Evolutionary conservation across 768 basidiomycete species (phyloP).

Genomic region (Strobilomyces dryophilus): DNA sequence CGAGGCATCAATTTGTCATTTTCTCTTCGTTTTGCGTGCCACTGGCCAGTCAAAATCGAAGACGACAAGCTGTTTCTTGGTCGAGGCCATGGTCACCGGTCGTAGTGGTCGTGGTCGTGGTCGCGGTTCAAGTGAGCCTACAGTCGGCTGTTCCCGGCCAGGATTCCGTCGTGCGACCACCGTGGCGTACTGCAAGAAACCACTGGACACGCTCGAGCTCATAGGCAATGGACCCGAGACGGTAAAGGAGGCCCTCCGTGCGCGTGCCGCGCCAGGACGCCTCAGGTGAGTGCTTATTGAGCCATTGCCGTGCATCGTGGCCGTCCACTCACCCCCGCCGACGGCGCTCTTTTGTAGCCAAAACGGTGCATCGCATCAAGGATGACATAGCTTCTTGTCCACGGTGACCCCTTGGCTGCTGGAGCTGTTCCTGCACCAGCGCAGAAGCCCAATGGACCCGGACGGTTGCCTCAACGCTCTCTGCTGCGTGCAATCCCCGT

Average conservation of each 20-base stretch:
- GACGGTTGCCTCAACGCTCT: conserved; percentile 7
- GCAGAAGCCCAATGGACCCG: conserved; percentile 23
- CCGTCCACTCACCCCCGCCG: conserved; percentile 4
- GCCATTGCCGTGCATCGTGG: too few species aligned
- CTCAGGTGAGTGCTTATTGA: conserved; percentile 57
- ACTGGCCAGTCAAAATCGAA: conserved; percentile 96
- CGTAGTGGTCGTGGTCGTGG: too few species aligned
- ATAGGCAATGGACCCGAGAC: conserved; percentile 77
- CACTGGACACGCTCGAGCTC: conserved; percentile 69
- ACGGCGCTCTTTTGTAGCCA: conserved; percentile 84
- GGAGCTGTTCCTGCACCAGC: conserved; percentile 19
- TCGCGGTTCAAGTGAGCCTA: not conserved
- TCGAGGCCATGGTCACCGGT: not conserved
- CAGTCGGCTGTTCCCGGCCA: not conserved
- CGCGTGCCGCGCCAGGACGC: conserved; percentile 58
- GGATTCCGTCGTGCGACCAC: conserved; percentile 42
- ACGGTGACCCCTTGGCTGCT: conserved; percentile 36
- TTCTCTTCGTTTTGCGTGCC: not conserved
- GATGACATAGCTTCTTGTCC: conserved; percentile 84
- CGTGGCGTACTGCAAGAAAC: conserved; percentile 83
- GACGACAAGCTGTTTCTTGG: conserved; percentile 71
- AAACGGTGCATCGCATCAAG: conserved; percentile 68
- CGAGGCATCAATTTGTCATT: too few species aligned
- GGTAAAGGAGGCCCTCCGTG: conserved; percentile 60
- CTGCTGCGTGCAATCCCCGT: conserved; percentile 54